Conservation (phyloP, 2,329 filamentous ascomycete species). For the Elsinoe australis region DNA sequence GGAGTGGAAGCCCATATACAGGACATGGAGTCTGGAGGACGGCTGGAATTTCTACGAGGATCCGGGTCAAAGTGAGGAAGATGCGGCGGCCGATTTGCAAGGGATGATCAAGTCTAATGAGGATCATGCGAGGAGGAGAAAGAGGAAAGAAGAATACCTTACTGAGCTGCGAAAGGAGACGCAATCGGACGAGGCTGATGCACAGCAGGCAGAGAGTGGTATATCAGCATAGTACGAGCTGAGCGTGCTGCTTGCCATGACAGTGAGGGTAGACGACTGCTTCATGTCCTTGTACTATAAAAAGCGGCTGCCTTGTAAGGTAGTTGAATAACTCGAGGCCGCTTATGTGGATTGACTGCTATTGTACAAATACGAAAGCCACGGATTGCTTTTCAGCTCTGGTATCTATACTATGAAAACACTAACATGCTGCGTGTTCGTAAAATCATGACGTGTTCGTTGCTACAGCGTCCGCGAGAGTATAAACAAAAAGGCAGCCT, state of each 20-base stretch:
- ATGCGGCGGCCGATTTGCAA: neutral
- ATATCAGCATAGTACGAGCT: neutral
- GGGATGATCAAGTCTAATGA: neutral
- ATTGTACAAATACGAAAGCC: too few species aligned
- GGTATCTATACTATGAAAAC: too few species aligned
- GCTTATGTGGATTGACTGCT: too few species aligned
- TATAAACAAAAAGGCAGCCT: neutral
- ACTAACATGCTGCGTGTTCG: too few species aligned
- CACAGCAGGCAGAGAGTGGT: neutral
- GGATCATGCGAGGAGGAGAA: neutral
- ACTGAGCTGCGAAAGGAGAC: neutral
- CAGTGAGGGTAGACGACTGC: neutral
- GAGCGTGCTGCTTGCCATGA: neutral
- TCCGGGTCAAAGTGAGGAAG: neutral
- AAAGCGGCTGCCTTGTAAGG: too few species aligned
- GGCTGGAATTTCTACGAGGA: neutral
- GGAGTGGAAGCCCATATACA: slow-evolving; percentile 12
- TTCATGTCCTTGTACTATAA: neutral
- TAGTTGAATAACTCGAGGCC: too few species aligned
- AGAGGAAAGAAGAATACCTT: neutral
- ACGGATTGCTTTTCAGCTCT: too few species aligned
- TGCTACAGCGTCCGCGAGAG: too few species aligned
- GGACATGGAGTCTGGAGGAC: slow-evolving; percentile 5
- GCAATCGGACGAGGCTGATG: too few species aligned
- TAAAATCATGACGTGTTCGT: too few species aligned